Base-by-base conservation (phyloP, 805 yeast species). In the Metschnikowia hibisci region DNA sequence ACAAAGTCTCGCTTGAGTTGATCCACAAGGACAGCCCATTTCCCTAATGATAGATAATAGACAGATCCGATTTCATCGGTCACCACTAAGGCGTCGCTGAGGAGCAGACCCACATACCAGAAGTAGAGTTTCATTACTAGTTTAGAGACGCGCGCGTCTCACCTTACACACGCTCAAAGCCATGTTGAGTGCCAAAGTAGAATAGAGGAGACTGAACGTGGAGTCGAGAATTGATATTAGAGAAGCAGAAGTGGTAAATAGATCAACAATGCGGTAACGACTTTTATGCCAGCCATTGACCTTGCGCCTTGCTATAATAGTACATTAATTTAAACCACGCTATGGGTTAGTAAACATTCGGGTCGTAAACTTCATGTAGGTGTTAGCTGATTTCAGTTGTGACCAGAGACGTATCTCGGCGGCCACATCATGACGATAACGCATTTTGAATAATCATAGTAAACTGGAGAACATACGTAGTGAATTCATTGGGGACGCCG, bases 351-450 rank as follows among this genome's bases (percentile, higher is more conserved):
- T 43, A 30, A 15, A 28, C 23, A 34, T 7, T 36, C 23, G n/a
- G n/a, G 11, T 27, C 16, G 18, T 18, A 9, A 41, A 52, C 62
- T 56, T 69, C 74, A 69, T 69, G 53, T 58, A 51, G 63, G 73
- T 69, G 75, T 69, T 69, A 55, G 73, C 52, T 69, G 68, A 69
- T 69, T 69, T 69, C 75, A 66, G 45, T 57, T 57, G 43, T 46
- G 53, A 58, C 68, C 66, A 39, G 56, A 60, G 66, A 61, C 69
- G 61, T 62, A 63, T 58, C 42, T 52, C 59, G 54, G 45, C 36
- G 59, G 64, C 60, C 52, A 51, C 54, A 61, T 69, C 75, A 69
- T 68, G 75, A 69, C 74, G 73, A 69, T 69, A 69, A 69, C 75
- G 75, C 75, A 69, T 63, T 53, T 31, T 44, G 33, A 43, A 43